Evolutionary conservation across 768 basidiomycete species (phyloP), one percentile per base, ranked within the genome.

Genomic region (Tricholoma furcatifolium): DNA sequence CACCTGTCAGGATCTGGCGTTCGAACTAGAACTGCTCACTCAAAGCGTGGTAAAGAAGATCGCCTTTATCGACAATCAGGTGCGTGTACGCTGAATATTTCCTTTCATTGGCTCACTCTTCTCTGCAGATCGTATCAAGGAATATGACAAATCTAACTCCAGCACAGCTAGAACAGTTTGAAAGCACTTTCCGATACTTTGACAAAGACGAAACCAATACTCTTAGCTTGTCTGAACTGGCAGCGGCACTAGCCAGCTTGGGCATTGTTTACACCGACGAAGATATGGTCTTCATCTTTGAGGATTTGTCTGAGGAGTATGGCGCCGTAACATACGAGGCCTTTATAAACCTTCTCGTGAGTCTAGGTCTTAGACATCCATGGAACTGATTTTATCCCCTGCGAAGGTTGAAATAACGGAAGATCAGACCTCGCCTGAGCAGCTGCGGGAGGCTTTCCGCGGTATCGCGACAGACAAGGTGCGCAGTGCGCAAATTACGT

Each of bases 31-130:
- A 65, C 75, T 94, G 11, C 78, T 96, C 18, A 81, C 85, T 40
- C 87, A 88, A 61, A 88, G 85, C 34, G 80, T 97, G 17, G 78
- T 79, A 18, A 93, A 92, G 78, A 93, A 97, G 76, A 83, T 95
- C n/a, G 82, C 88, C 0, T 98, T 98, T 67, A 88, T 97, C 49
- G 94, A 98, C 61, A 98, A 98, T 67, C 96, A 98, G 79, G 95
- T 87, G 78, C 55, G 34, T 51, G 15, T 40, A n/a, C 11, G 44
- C 18, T 39, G 10, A 43, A 6, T 11, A 35, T 32, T 34, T 23
- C 7, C 7, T 7, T 53, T 30, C 38, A 47, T 44, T 23, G 34
- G 31, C 20, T 51, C 47, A 60, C 21, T 53, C 43, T 15, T 18
- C 46, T 58, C 27, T 36, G 3, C 60, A 98, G 93, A 91, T 97